Percentiles rank a stretch among this genome's conserved stretches.
Conservation (phyloP, 495 filamentous ascomycete genomes). For the Tetracladium setigerum region DNA sequence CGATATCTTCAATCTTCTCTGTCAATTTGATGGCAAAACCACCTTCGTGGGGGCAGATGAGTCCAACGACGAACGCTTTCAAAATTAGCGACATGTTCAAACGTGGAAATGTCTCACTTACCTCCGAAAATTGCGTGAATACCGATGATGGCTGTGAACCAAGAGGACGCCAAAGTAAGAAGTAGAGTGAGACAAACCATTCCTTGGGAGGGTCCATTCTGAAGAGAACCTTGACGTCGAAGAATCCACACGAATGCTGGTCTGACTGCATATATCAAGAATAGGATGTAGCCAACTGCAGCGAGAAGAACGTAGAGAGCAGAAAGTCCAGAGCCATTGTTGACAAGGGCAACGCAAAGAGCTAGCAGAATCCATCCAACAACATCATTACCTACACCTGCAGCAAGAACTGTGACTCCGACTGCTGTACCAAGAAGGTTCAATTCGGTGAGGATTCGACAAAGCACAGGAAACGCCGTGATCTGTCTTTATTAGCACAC, state of each 20-base stretch:
- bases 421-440: slow-evolving; percentile 80
- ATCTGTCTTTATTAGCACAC: slow-evolving; percentile 41
- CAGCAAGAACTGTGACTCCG: slow-evolving; percentile 84
- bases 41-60: slow-evolving; percentile 91
- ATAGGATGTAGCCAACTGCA: slow-evolving; percentile 66
- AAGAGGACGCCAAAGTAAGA: slow-evolving; percentile 73
- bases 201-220: slow-evolving; percentile 85
- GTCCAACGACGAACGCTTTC: slow-evolving; percentile 68
- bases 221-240: slow-evolving; percentile 63
- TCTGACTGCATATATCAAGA: slow-evolving; percentile 67
- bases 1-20: slow-evolving; percentile 93
- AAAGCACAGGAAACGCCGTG: slow-evolving; percentile 94
- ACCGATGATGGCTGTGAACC: slow-evolving; percentile 93
- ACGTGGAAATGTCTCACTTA: background rate
- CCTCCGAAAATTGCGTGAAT: slow-evolving; percentile 78
- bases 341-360: slow-evolving; percentile 89
- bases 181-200: slow-evolving; percentile 79
- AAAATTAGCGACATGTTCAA: slow-evolving; percentile 6
- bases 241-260: slow-evolving; percentile 74
- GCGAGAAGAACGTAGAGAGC: slow-evolving; percentile 82
- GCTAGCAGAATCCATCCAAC: slow-evolving; percentile 87
- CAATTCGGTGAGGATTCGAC: slow-evolving; percentile 88
- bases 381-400: slow-evolving; percentile 94
- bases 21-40: slow-evolving; percentile 93
- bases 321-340: slow-evolving; percentile 74